Conservation (phyloP, 1,284 basidiomycete species). For the Ustilago shanxiensis region DNA sequence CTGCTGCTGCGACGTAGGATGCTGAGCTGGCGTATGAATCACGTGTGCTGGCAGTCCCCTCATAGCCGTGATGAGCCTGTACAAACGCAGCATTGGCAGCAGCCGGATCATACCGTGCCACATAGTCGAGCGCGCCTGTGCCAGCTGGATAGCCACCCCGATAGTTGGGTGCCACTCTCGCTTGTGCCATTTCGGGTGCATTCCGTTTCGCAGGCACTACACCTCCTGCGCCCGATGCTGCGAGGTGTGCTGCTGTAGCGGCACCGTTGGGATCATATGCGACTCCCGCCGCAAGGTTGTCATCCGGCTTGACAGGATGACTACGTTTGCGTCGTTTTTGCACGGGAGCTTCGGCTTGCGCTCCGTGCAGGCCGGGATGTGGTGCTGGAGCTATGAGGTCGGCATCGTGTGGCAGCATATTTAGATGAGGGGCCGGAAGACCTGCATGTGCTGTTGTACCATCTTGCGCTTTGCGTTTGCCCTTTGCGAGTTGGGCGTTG, state of each 20-base stretch:
- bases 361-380: slow-evolving; percentile 7
- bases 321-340: slow-evolving; percentile 50
- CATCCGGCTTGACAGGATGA: slow-evolving; percentile 42
- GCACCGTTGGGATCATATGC: slow-evolving; percentile 23
- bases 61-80: slow-evolving; percentile 39
- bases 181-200: slow-evolving; percentile 35
- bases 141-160: slow-evolving; percentile 53
- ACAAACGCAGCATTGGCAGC: slow-evolving; percentile 33
- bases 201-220: slow-evolving; percentile 30
- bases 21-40: slow-evolving; percentile 52
- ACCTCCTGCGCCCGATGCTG: slow-evolving; percentile 30
- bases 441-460: slow-evolving; percentile 8
- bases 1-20: slow-evolving; percentile 45
- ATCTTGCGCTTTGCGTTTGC: slow-evolving; percentile 53
- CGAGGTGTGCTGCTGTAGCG: slow-evolving; percentile 24
- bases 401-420: slow-evolving; percentile 50
- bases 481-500: slow-evolving; percentile 34
- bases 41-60: slow-evolving; percentile 46
- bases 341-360: slow-evolving; percentile 17
- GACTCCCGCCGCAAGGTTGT: slow-evolving; percentile 13
- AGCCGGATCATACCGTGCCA: slow-evolving; percentile 36
- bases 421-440: slow-evolving; percentile 24
- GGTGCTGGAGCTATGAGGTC: slow-evolving; percentile 51
- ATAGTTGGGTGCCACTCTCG: slow-evolving; percentile 44
- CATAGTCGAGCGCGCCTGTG: slow-evolving; percentile 44